Base-by-base conservation (phyloP, 306 rosid species). In the Cicer chorassanicum region DNA sequence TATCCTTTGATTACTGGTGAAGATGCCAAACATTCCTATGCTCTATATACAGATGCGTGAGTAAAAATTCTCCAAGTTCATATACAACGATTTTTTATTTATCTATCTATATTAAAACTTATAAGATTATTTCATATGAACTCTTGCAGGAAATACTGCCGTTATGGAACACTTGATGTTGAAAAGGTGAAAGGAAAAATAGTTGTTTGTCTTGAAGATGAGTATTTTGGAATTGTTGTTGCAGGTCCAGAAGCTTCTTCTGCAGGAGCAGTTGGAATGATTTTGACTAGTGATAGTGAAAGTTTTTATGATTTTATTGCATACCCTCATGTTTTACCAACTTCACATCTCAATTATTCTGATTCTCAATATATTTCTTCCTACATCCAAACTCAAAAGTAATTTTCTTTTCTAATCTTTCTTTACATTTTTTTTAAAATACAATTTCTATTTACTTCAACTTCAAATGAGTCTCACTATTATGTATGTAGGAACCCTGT, bases 261-360 rank as follows among this genome's bases (percentile, higher is more conserved):
- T 57, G 84, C 86, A 8, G 94, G 97, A 1, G 88, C 87, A 24
- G 85, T 84, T 3, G 97, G 91, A 42, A 71, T 91, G 89, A 72
- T 91, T 74, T 61, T 91, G 72, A 82, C 75, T 34, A 89, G 85
- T 59, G 60, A 29, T 41, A 11, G n/a, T 59, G 0, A 6, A 9
- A 29, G 12, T 21, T 87, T 71, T 13, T 60, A 81, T 77, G 88
- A 80, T 38, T 14, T 83, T 36, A 4, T 68, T 5, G 79, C 90
- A 7, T 73, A 55, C 72, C 41, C 87, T 71, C 89, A 91, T 62
- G 7, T 78, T 6, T 69, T 91, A 2, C 89, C 97, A 13, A 72
- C 88, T 77, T 75, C 94, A 57, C 86, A 83, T 40, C 15, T 89
- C 55, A 86, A 55, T 73, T 81, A 64, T 34, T 34, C 72, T 0